These are phyloP conservation scores for Eucalyptus grandis DNA, from an alignment of 345 rosid genomes.

Conservation along the genomic window DNA sequence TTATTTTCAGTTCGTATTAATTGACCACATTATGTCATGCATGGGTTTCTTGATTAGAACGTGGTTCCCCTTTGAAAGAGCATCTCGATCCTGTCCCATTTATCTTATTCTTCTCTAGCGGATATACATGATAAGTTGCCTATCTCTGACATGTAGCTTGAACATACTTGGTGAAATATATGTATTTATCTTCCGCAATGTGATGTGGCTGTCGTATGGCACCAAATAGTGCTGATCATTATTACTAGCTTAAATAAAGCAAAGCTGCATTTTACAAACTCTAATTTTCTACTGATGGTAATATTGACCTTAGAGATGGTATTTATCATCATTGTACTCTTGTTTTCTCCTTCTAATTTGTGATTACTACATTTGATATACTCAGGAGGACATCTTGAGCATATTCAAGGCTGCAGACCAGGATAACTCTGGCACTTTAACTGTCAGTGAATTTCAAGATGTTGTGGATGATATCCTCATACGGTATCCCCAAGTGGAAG, in stretches of 20 bases:
- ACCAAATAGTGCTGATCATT: neutral
- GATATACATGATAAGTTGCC: neutral
- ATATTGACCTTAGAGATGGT: neutral
- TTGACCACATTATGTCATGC: neutral
- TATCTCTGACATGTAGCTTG: neutral
- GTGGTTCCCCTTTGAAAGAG: neutral
- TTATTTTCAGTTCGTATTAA: neutral
- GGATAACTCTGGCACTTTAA: conserved; percentile 76
- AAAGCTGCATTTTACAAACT: neutral
- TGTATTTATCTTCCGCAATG: neutral
- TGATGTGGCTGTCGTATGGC: neutral
- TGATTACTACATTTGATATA: neutral
- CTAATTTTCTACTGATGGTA: neutral
- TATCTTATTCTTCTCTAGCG: neutral
- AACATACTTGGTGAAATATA: neutral
- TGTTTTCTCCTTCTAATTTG: neutral
- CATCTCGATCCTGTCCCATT: neutral
- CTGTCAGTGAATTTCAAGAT: conserved; percentile 56
- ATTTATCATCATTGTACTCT: neutral
- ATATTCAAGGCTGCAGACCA: conserved; percentile 83
- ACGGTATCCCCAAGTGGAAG: conserved; percentile 81
- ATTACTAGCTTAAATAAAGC: neutral
- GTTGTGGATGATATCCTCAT: conserved; percentile 64
- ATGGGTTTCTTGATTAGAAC: neutral
- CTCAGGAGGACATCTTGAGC: conserved; percentile 55